Conservation (phyloP, 768 basidiomycete species). For the Lactifluus echinatus region DNA sequence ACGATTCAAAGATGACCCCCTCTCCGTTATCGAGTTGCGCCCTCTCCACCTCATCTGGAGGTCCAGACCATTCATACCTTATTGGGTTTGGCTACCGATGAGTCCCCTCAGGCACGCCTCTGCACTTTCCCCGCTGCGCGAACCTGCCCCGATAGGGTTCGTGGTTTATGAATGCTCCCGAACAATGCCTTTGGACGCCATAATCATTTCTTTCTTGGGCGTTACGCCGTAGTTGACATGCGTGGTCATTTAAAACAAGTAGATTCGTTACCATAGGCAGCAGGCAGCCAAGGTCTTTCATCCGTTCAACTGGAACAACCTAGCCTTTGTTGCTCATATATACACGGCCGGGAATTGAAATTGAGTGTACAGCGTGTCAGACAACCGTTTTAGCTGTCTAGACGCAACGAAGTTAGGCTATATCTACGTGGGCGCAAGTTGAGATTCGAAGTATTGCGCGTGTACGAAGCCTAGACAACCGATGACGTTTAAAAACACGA, state of each 20-base stretch:
- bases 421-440: not conserved
- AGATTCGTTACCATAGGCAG: too few species aligned
- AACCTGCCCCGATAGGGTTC: not conserved
- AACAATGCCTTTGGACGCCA: not conserved
- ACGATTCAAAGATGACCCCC: too few species aligned
- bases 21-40: not conserved
- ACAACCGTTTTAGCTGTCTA: not conserved
- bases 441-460: not conserved
- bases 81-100: slow-evolving; percentile 11
- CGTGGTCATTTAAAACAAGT: too few species aligned
- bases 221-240: not conserved
- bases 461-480: slow-evolving; percentile 1
- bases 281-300: too few species aligned
- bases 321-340: not conserved
- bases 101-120: not conserved
- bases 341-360: not conserved
- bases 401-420: not conserved
- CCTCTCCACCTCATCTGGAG: slow-evolving; percentile 19
- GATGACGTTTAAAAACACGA: slow-evolving; percentile 11
- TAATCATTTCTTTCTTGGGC: not conserved
- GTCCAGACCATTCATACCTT: slow-evolving; percentile 11
- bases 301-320: too few species aligned
- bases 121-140: not conserved
- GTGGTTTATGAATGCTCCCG: not conserved
- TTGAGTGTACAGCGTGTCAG: not conserved